Conservation (phyloP, 1,284 basidiomycete species). For the Cryptococcus maquisensis region DNA sequence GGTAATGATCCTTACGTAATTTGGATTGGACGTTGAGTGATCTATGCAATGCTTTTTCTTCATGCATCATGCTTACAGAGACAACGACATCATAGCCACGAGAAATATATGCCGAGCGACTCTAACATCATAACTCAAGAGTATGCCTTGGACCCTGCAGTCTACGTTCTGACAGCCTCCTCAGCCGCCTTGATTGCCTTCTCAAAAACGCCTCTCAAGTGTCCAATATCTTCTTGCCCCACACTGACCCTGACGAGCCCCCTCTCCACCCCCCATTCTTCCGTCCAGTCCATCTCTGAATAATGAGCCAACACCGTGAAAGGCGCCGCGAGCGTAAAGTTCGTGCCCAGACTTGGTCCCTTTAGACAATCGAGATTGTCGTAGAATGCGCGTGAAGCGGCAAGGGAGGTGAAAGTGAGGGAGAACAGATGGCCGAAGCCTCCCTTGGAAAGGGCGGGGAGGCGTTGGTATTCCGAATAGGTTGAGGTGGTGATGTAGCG, state of each 20-base stretch:
- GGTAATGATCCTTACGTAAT: too few relatives aligned
- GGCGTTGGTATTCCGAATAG: constrained; percentile 59
- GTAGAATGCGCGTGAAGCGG: constrained; percentile 77
- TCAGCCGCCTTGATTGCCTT: constrained; percentile 59
- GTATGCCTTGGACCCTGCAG: background rate
- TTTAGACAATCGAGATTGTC: constrained; percentile 78
- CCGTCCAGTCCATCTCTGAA: constrained; percentile 86
- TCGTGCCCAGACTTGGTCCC: constrained; percentile 91
- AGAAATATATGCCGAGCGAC: too few relatives aligned
- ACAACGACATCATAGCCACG: too few relatives aligned
- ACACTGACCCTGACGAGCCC: constrained; percentile 84
- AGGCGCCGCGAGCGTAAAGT: constrained; percentile 90
- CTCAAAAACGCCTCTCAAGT: constrained; percentile 61
- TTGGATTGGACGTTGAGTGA: too few relatives aligned
- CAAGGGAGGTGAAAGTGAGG: constrained; percentile 69
- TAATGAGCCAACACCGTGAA: constrained; percentile 94
- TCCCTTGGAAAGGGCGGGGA: constrained; percentile 51
- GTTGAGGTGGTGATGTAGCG: constrained; percentile 70
- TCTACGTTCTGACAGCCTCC: constrained; percentile 10
- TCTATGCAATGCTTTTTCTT: too few relatives aligned
- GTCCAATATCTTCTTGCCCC: constrained; percentile 74
- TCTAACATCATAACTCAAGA: too few relatives aligned
- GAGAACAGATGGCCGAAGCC: constrained; percentile 93
- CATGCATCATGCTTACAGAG: too few relatives aligned
- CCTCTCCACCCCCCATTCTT: constrained; percentile 74